Evolutionary conservation across 2,329 filamentous ascomycete species (phyloP), one percentile per base, ranked within the genome.

Genomic region (Xylariaceae sp.): DNA sequence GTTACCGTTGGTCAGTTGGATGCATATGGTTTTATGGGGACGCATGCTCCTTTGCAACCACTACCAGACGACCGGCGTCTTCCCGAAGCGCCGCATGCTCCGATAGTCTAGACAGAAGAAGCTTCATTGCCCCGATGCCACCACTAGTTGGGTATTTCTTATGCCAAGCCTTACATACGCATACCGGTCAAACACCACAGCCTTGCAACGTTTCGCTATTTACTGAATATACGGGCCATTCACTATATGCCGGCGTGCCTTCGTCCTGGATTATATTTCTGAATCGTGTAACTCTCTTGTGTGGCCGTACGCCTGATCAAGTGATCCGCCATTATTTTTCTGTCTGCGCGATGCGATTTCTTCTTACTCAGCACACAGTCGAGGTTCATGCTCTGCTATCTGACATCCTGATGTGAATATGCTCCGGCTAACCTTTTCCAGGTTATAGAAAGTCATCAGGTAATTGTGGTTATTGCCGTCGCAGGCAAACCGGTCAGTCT

Each of bases 391-490:
- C 18, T 47, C 26, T 21, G 46, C 44, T 45, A 20, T 37, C 43
- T 32, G 42, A 29, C 46, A 57, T 52, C 23, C 20, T 45, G 26
- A 52, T 46, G 54, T 59, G 59, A 45, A 56, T 29, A 40, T 9
- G 41, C 45, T 51, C 52, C 50, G 48, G 63, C 60, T 57, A 55
- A 51, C 41, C 41, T 52, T 45, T 47, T 56, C 43, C 55, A 83
- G 81, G 81, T 42, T 83, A 83, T 66, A 78, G 75, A 57, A 79
- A 76, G 55, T 81, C 80, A 37, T 75, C 77, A 10, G 32, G 32
- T 44, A 78, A 72, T 63, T 83, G 81, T 66, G 81, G 81, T 50
- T 83, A 83, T 66, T 83, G 81, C 70, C 77, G 77, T 61, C 70
- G 74, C 48, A 71, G 70, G 66, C 75, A 75, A 57, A 74, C 76